Base-by-base conservation (phyloP, 1,284 basidiomycete species). In the Meira nashicola region DNA sequence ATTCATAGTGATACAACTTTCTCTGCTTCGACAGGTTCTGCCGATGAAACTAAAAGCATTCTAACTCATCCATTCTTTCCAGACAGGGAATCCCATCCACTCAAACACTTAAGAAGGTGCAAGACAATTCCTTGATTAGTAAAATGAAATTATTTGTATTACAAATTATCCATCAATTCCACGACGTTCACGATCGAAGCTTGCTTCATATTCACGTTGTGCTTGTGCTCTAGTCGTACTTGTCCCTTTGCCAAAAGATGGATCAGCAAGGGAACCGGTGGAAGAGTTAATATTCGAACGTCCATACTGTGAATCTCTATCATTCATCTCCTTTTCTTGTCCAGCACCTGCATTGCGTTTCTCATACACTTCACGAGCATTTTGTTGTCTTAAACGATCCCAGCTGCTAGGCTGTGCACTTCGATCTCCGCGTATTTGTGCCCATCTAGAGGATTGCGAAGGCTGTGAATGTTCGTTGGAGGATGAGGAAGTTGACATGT, bases 161-260 rank as follows among this genome's bases (percentile, higher is more conserved):
- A 21, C 19, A 21, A 6, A 5, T 7, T 23, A 25, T 14, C 46
- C 46, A 25, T 48, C 46, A 7, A 48, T 48, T 14, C 46, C 46
- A 21, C 46, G 17, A n/a, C 46, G n/a, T 23, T 48, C 46, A 14
- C 46, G 17, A 14, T 48, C 46, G 21, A 48, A 48, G 12, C 46
- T 48, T 23, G 17, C 25, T 48, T 48, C 46, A 12, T 9, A 48
- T 23, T 48, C 46, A 14, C 25, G 17, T 23, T 48, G 46, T 21
- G 46, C 46, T 12, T 48, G 46, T 21, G 46, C n/a, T 48, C 46
- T n/a, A 23, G 6, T 21, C 8, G 46, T 5, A 12, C 17, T 21
- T 23, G 25, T 3, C 2, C 46, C 46, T 23, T 48, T 48, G n/a
- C 46, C 46, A 48, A 48, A 48, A 25, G 12, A 8, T n/a, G 46